Evolutionary conservation across 2,329 filamentous ascomycete species (phyloP).

Genomic region (Sclerotinia spermophila): DNA sequence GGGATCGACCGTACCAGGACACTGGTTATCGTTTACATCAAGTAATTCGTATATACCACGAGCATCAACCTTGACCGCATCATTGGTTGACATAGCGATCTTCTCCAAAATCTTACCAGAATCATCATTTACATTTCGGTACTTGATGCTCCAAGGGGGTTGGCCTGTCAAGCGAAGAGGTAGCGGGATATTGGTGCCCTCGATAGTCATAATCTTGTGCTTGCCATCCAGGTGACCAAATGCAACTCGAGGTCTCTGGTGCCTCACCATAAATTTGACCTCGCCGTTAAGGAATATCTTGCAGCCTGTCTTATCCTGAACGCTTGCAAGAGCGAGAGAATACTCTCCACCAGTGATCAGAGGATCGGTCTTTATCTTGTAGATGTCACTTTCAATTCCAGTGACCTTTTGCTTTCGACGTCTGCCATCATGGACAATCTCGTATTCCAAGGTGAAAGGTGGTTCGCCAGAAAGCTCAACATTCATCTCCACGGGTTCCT

Average conservation of each 20-base stretch:
- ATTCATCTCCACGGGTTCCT: slow-evolving; percentile 71
- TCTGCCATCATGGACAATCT: slow-evolving; percentile 85
- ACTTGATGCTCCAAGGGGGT: slow-evolving; percentile 76
- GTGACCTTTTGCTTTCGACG: slow-evolving; percentile 65
- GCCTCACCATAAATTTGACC: slow-evolving; percentile 78
- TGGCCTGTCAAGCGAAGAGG: slow-evolving; percentile 84
- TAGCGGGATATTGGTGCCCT: slow-evolving; percentile 68
- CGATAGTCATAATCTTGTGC: slow-evolving; percentile 69
- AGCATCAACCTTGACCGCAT: slow-evolving; percentile 60
- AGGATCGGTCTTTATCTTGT: slow-evolving; percentile 70
- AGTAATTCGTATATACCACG: slow-evolving; percentile 78
- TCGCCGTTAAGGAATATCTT: slow-evolving; percentile 83
- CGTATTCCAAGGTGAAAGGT: slow-evolving; percentile 88
- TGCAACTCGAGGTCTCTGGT: slow-evolving; percentile 79
- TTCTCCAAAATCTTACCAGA: slow-evolving; percentile 47
- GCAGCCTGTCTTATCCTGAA: slow-evolving; percentile 83
- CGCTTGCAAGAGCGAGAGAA: slow-evolving; percentile 75
- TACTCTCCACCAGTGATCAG: slow-evolving; percentile 85
- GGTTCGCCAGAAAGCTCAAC: slow-evolving; percentile 75
- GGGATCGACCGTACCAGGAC: slow-evolving; percentile 75
- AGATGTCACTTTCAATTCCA: slow-evolving; percentile 58
- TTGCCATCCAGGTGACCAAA: slow-evolving; percentile 86
- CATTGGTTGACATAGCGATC: slow-evolving; percentile 55
- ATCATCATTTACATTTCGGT: slow-evolving; percentile 60
- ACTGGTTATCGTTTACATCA: slow-evolving; percentile 73